Conservation (phyloP, 2,329 filamentous ascomycete genomes). For the Botrytis deweyae region DNA sequence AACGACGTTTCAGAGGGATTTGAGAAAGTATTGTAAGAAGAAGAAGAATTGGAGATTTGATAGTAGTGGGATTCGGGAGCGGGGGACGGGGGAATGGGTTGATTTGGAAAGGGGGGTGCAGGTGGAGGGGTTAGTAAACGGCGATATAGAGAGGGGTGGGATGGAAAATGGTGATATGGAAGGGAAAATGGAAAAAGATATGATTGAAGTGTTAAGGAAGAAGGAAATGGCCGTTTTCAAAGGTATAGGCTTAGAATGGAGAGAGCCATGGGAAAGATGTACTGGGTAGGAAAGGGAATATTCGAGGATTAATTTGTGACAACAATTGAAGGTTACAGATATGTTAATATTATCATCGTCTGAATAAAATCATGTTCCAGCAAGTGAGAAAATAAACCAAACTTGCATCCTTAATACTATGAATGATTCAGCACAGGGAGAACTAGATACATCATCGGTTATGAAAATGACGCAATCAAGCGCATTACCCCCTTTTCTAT, state of each 20-base stretch:
- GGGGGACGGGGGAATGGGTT: slow-evolving; percentile 59
- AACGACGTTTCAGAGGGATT: slow-evolving; percentile 85
- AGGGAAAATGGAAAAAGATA: not conserved
- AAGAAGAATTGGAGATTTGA: slow-evolving; percentile 80
- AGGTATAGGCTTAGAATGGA: slow-evolving; percentile 67
- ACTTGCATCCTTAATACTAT: not conserved
- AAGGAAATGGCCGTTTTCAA: slow-evolving; percentile 81
- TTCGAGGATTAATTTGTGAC: no score
- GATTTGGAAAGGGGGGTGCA: slow-evolving; percentile 59
- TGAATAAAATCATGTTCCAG: no score
- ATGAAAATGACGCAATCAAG: not conserved
- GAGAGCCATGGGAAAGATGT: slow-evolving; percentile 63
- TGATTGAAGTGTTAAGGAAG: slow-evolving; percentile 45
- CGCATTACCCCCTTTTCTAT: not conserved
- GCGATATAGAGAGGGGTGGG: slow-evolving; percentile 41
- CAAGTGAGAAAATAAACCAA: not conserved
- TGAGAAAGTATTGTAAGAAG: slow-evolving; percentile 76
- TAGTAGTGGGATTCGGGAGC: slow-evolving; percentile 82
- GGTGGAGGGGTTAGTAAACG: slow-evolving; percentile 33
- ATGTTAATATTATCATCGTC: not conserved
- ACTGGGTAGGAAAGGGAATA: slow-evolving; percentile 23
- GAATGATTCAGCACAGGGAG: not conserved
- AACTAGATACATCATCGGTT: not conserved
- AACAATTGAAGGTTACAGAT: not conserved
- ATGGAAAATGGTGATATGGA: not conserved